Evolutionary conservation across 441 rosid species (phyloP).

Genomic region (Populus hybrid): DNA sequence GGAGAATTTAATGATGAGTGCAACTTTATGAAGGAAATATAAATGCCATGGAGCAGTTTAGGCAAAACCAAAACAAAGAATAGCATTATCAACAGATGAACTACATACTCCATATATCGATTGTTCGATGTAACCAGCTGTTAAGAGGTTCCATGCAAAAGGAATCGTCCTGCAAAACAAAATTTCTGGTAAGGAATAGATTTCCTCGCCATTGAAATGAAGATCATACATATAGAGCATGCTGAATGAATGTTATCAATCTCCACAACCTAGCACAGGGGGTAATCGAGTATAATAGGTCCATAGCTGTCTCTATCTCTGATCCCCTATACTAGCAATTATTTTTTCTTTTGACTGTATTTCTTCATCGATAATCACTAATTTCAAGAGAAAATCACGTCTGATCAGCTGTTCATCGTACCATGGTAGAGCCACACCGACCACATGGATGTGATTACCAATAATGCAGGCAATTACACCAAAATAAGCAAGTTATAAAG

Average conservation of each 20-base stretch:
- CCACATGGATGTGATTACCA: neutral
- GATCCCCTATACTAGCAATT: neutral
- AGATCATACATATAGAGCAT: neutral
- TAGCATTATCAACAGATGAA: conserved; percentile 7
- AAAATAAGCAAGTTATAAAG: neutral
- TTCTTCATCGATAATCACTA: neutral
- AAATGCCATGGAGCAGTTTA: conserved; percentile 3
- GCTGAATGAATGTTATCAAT: neutral
- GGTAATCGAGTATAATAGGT: neutral
- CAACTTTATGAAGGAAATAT: neutral
- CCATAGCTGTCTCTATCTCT: neutral
- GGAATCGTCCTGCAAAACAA: conserved; percentile 81
- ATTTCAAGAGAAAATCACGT: too few relatives aligned
- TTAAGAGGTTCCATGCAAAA: conserved; percentile 91
- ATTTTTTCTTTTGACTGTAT: too few relatives aligned
- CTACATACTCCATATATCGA: conserved; percentile 71
- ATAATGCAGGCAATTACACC: neutral
- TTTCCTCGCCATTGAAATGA: neutral
- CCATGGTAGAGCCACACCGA: neutral
- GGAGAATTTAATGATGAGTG: conserved; percentile 20
- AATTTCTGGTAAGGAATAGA: conserved; percentile 5
- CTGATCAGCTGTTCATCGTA: neutral
- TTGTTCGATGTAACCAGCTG: conserved; percentile 88
- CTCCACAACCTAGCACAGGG: neutral
- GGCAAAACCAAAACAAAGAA: conserved; percentile 1